Percentiles rank a stretch among this genome's conserved stretches.
Evolutionary conservation across 2,329 filamentous ascomycete genomes (phyloP).

Genomic region (Diaporthe eres): DNA sequence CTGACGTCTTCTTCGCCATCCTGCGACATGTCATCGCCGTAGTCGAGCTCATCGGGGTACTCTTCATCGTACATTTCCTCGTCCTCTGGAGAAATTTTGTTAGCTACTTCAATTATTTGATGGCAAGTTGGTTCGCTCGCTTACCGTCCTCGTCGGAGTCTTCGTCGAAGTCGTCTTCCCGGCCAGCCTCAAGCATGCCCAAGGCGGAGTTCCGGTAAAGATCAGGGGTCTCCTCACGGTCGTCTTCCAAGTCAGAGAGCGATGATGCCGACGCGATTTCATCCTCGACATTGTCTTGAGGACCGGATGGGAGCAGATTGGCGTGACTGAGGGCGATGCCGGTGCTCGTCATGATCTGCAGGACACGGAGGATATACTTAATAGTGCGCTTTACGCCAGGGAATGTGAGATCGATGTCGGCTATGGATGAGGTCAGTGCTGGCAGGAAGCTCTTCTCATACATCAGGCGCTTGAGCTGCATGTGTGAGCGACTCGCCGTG

Average conservation of each 20-base stretch:
- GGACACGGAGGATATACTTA: constrained; percentile 93
- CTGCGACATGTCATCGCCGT: constrained; percentile 81
- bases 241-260: constrained; percentile 87
- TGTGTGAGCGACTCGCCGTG: constrained; percentile 72
- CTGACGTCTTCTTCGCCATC: constrained; percentile 91
- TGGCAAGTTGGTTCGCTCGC: constrained; percentile 34
- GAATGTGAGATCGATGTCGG: constrained; percentile 95
- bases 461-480: constrained; percentile 93
- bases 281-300: constrained; percentile 80
- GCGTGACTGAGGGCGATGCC: constrained; percentile 88
- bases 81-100: constrained; percentile 70
- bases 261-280: constrained; percentile 91
- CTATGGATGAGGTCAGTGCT: constrained; percentile 90
- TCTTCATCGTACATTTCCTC: constrained; percentile 96
- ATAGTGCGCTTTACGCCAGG: constrained; percentile 93
- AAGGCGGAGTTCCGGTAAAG: constrained; percentile 96
- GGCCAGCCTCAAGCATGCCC: constrained; percentile 90
- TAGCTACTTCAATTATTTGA: constrained; percentile 25
- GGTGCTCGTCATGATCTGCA: constrained; percentile 88
- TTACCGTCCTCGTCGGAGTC: constrained; percentile 72
- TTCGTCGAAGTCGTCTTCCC: constrained; percentile 85
- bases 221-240: constrained; percentile 95
- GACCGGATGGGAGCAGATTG: constrained; percentile 76
- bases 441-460: constrained; percentile 97
- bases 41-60: constrained; percentile 94